Conservation (phyloP, 2,329 filamentous ascomycete species). For the Trichoderma koningiopsis region DNA sequence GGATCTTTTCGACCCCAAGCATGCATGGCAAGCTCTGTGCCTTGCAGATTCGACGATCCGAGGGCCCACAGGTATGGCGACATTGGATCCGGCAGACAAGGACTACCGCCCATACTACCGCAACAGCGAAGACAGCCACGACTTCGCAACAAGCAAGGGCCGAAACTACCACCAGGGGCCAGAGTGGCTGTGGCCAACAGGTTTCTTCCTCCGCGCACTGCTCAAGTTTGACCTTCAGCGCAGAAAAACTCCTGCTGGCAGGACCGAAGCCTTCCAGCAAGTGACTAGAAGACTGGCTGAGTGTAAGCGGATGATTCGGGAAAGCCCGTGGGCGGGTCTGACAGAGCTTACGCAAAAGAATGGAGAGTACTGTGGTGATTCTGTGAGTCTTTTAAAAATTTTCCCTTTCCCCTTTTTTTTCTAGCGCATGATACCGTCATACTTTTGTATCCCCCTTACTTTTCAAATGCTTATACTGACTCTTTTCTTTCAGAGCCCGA, state of each 20-base stretch:
- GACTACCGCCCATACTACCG: constrained; percentile 95
- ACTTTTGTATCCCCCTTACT: neutral
- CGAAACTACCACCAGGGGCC: constrained; percentile 98
- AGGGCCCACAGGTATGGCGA: constrained; percentile 92
- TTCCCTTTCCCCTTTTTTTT: neutral
- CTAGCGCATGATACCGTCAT: neutral
- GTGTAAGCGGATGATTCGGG: constrained; percentile 81
- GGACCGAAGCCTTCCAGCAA: constrained; percentile 91
- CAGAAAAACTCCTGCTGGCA: constrained; percentile 60
- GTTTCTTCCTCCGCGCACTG: constrained; percentile 90
- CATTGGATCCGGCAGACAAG: constrained; percentile 84
- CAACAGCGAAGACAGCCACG: constrained; percentile 89
- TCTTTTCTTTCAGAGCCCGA: constrained; percentile 67
- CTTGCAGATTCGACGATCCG: constrained; percentile 78
- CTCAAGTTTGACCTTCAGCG: constrained; percentile 85
- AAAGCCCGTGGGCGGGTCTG: constrained; percentile 85
- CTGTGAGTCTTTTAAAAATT: constrained; percentile 59
- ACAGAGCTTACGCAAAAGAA: constrained; percentile 91
- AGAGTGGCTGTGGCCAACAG: constrained; percentile 97
- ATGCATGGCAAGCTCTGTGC: constrained; percentile 78
- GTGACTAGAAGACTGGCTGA: constrained; percentile 79
- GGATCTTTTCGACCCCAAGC: constrained; percentile 75
- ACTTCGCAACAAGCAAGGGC: constrained; percentile 91
- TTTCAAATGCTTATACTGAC: constrained; percentile 13
- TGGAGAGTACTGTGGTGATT: constrained; percentile 82